A percentile compares a stretch with the other conserved stretches of the same genome.
Evolutionary conservation across 768 basidiomycete genomes (phyloP).

Genomic region (Phanerochaete carnosa): DNA sequence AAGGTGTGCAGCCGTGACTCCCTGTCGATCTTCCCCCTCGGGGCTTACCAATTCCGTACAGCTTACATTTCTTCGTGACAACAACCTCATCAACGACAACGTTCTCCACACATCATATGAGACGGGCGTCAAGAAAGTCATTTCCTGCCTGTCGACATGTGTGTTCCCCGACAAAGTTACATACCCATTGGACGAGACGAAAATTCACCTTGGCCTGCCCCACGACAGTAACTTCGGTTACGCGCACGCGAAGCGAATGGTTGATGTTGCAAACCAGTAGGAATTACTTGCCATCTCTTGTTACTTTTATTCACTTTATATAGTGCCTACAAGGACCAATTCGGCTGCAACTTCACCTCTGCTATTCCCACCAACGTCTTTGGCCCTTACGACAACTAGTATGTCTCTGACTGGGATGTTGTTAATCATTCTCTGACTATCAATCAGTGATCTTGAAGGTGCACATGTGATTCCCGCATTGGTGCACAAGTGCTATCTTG

Average conservation of each 20-base stretch:
- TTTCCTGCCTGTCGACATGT: constrained; percentile 96
- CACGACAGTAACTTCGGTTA: constrained; percentile 97
- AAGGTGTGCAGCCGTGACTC: constrained; percentile 48
- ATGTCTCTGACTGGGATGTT: constrained; percentile 20
- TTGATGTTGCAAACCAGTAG: constrained; percentile 93
- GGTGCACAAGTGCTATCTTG: constrained; percentile 89
- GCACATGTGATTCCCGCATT: constrained; percentile 95
- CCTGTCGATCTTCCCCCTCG: background rate
- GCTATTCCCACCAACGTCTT: constrained; percentile 99
- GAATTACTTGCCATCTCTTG: background rate
- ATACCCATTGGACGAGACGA: constrained; percentile 90
- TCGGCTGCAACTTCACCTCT: constrained; percentile 91
- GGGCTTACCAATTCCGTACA: constrained; percentile 24
- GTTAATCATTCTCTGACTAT: background rate
- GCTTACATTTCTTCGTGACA: constrained; percentile 92
- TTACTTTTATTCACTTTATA: background rate
- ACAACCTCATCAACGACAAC: constrained; percentile 94
- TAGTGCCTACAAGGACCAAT: constrained; percentile 95
- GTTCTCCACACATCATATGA: constrained; percentile 76
- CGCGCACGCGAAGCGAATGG: constrained; percentile 92
- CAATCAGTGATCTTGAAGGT: constrained; percentile 72
- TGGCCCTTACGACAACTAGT: constrained; percentile 94
- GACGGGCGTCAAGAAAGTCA: constrained; percentile 67
- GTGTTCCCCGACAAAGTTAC: constrained; percentile 95
- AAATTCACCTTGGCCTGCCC: constrained; percentile 89